Evolutionary conservation across 345 rosid genomes (phyloP).

Genomic region (Erucastrum elatum): DNA sequence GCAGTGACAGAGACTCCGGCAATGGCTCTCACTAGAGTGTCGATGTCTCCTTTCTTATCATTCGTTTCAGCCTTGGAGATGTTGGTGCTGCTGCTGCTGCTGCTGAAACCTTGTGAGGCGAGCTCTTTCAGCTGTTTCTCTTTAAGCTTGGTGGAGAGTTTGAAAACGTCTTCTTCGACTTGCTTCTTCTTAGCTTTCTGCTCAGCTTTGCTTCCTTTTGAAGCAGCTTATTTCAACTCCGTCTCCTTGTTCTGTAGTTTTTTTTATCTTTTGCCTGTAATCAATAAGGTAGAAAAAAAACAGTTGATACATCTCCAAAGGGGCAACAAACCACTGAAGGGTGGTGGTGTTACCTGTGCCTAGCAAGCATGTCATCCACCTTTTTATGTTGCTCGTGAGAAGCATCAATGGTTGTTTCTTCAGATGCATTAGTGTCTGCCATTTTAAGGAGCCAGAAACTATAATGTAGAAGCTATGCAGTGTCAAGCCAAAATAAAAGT

Average conservation of each 20-base stretch:
- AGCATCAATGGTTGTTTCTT: conserved; percentile 12
- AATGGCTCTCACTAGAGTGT: conserved; percentile 78
- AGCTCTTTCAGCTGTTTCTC: conserved; percentile 26
- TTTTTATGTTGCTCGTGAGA: conserved; percentile 29
- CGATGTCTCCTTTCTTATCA: conserved; percentile 62
- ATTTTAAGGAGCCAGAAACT: conserved; percentile 32
- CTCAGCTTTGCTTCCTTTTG: conserved; percentile 10
- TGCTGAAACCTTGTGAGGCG: conserved; percentile 61
- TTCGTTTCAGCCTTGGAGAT: conserved; percentile 24
- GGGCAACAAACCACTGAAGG: neutral
- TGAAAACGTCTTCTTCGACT: too few relatives aligned
- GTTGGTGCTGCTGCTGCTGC: neutral
- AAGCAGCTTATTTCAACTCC: conserved; percentile 83
- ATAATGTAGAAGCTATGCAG: neutral
- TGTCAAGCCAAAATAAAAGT: neutral
- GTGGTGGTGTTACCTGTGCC: conserved; percentile 33
- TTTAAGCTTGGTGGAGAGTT: too few relatives aligned
- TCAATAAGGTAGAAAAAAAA: neutral
- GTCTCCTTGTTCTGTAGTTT: conserved; percentile 80
- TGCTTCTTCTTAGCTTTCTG: too few relatives aligned
- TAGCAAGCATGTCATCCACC: conserved; percentile 39
- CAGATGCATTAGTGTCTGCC: conserved; percentile 36
- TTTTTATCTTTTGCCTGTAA: conserved; percentile 63
- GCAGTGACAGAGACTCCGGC: conserved; percentile 70
- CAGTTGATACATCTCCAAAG: neutral